Evolutionary conservation across 1,284 basidiomycete species (phyloP), one percentile per base, ranked within the genome.

Genomic region (Mrakiaceae sp.): DNA sequence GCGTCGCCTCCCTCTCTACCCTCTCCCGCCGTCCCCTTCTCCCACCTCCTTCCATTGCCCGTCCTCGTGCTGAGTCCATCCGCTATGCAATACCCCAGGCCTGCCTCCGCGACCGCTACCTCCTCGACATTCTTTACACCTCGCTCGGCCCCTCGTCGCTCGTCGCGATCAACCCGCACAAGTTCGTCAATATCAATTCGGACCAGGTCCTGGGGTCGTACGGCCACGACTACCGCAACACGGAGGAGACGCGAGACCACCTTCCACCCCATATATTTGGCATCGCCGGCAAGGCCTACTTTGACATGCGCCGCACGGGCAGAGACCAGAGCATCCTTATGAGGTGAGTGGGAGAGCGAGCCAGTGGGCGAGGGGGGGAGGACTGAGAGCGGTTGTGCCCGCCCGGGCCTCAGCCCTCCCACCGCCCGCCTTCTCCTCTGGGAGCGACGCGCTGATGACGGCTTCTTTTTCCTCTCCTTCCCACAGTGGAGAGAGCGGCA

Each of bases 241-340:
- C 69, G 14, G 74, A 72, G 66, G 71, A 72, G 54, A 55, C 59
- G 39, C 82, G 78, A 71, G 73, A 79, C 61, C 71, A 71, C 5
- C 78, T 87, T 0, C 82, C 84, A 0, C 89, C 89, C 1, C 90
- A 93, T 73, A 85, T 98, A 63, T 98, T 95, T 76, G 86, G 90
- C 68, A 81, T 90, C 50, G 88, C 90, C 6, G 87, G 92, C 73
- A 87, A 88, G 78, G 87, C 90, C 10, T 98, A 96, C 78, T 97
- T 93, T 75, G 92, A 98, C 78, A 97, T 98, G 92, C 82, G 85
- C 60, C 81, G 95, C 69, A 98, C 94, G 0, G 83, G 84, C 0
- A 90, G 96, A 78, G 95, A 98, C 76, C 93, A 98, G 78, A 84
- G 86, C 66, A 82, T 98, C 51, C 74, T 95, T 49, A 80, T 95